Conservation (phyloP, 371 early-diverging fungal genomes). For the Mortierella sp. region DNA sequence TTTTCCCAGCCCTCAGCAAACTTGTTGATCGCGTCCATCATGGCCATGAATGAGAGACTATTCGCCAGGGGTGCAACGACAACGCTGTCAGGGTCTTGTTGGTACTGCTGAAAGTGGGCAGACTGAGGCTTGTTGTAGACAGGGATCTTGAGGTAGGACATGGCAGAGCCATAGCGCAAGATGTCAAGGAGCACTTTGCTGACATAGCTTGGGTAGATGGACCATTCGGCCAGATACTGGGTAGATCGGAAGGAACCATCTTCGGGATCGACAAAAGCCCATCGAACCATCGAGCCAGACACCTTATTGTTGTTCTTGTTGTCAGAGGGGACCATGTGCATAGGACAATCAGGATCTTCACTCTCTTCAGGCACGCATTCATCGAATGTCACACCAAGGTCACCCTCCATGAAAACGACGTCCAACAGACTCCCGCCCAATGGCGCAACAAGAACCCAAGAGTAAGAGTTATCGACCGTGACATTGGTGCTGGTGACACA, state of each 20-base stretch:
- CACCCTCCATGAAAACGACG: constrained; percentile 15
- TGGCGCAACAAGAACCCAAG: constrained; percentile 24
- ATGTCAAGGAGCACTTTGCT: constrained; percentile 35
- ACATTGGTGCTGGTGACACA: constrained; percentile 11
- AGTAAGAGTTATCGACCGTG: constrained; percentile 1
- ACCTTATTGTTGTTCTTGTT: not conserved
- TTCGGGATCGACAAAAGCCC: not conserved
- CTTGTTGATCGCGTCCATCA: constrained; percentile 12
- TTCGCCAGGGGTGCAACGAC: not conserved
- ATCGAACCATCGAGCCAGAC: constrained; percentile 8
- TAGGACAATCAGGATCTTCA: not conserved
- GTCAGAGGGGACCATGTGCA: no score
- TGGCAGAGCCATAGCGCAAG: constrained; percentile 20
- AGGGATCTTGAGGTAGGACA: constrained; percentile 22
- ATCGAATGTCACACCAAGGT: not conserved
- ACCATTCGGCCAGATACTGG: constrained; percentile 28
- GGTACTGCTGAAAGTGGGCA: not conserved
- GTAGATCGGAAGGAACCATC: constrained; percentile 11
- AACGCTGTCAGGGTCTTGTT: not conserved
- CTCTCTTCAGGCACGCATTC: constrained; percentile 19
- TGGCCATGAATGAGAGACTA: not conserved
- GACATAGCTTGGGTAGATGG: constrained; percentile 16
- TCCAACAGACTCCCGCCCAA: not conserved
- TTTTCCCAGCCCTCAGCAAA: constrained; percentile 29
- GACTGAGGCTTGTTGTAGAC: not conserved